Evolutionary conservation across 371 early-diverging fungal species (phyloP).

Genomic region (Rhizopus stolonifer): DNA sequence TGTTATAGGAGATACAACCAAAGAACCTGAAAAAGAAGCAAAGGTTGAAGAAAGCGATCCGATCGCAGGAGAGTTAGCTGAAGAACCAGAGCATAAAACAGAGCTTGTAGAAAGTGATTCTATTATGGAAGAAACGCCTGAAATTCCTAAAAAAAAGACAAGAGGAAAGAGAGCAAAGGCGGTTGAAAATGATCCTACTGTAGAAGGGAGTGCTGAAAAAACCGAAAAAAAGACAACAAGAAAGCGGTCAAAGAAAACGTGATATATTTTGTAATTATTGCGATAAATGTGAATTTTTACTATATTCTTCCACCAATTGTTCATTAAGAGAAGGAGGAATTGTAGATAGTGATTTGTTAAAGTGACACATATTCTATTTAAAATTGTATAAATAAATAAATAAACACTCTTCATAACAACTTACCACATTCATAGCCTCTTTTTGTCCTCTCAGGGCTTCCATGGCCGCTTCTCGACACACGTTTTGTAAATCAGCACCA

Average conservation of each 20-base stretch:
- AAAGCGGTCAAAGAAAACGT: background rate
- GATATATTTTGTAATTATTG: constrained; percentile 3
- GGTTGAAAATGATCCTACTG: background rate
- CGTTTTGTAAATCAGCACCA: constrained; percentile 96
- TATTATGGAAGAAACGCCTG: background rate
- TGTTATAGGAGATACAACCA: no score
- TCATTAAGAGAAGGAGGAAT: constrained; percentile 24
- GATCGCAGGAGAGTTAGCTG: background rate
- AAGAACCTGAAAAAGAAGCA: no score
- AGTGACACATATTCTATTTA: constrained; percentile 18
- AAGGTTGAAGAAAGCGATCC: background rate
- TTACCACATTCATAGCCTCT: constrained; percentile 46
- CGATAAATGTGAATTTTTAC: constrained; percentile 17
- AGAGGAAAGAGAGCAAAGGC: background rate
- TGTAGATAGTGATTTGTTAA: constrained; percentile 13
- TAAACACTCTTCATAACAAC: background rate
- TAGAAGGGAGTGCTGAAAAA: background rate
- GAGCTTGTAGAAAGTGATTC: background rate
- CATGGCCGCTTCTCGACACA: constrained; percentile 97
- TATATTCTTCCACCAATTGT: constrained; percentile 14
- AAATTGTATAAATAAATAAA: background rate
- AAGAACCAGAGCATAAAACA: no score
- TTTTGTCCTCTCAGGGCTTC: constrained; percentile 67
- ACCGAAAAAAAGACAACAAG: background rate
- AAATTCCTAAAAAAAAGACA: background rate